These are phyloP conservation scores for Ilyonectria destructans DNA, from an alignment of 2,329 filamentous ascomycete species.

Conservation along the genomic window DNA sequence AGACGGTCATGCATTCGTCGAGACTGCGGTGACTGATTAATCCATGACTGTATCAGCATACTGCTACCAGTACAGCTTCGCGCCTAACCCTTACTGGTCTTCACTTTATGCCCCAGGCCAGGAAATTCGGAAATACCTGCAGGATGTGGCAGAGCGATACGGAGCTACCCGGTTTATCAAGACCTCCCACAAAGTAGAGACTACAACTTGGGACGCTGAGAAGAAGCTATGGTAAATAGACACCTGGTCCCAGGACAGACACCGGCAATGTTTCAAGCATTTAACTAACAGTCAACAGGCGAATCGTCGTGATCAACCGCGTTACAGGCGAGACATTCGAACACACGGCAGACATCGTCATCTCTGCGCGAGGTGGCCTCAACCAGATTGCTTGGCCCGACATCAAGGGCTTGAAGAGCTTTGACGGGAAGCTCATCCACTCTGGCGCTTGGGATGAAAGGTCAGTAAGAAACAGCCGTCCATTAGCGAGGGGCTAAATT, in stretches of 20 bases:
- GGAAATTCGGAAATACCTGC: not conserved
- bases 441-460: conserved; percentile 28
- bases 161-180: conserved; percentile 10
- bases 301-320: conserved; percentile 4
- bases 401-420: conserved; percentile 3
- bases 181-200: conserved; percentile 4
- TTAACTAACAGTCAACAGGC: conserved; percentile 2
- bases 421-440: conserved; percentile 24
- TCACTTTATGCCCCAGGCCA: conserved; percentile 1
- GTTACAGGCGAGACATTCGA: conserved; percentile 7
- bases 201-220: not conserved
- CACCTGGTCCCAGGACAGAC: too few relatives aligned
- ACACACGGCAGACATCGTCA: conserved; percentile 16
- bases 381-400: conserved; percentile 23
- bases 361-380: conserved; percentile 16
- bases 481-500: too few relatives aligned
- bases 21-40: too few relatives aligned
- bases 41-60: not conserved
- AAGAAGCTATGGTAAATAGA: not conserved
- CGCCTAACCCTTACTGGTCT: conserved; percentile 5
- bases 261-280: not conserved
- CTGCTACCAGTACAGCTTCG: conserved; percentile 4
- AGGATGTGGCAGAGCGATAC: conserved; percentile 6
- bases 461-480: not conserved
- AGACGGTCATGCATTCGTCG: not conserved